phyloP scores from a whole-genome alignment of 768 basidiomycete genomes.

The Mrakia gelida region DNA sequence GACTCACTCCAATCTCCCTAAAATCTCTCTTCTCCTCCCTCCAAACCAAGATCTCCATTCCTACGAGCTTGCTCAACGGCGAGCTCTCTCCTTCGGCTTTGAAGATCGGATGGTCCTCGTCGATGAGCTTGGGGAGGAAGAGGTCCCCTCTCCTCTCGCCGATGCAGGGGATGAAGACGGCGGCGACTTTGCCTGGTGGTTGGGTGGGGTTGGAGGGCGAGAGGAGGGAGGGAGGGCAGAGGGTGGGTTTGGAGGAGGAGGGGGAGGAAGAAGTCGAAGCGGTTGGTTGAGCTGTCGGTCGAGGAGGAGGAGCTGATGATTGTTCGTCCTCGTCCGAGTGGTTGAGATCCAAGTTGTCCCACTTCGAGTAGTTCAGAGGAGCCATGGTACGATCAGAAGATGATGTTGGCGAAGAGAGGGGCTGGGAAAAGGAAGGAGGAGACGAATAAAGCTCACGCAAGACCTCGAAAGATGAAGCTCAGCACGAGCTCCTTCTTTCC shows the following conservation, averaged over 20 bases:
- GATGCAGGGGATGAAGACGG: not conserved
- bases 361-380: conserved; percentile 1
- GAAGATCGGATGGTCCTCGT: not conserved
- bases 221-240: not conserved
- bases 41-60: conserved; percentile 3
- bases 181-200: not conserved
- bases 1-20: conserved; percentile 5
- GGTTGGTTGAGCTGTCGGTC: no score
- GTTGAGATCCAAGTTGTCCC: conserved; percentile 1
- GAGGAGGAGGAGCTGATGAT: no score
- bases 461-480: no score
- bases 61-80: not conserved
- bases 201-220: not conserved
- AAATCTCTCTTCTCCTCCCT: not conserved
- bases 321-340: not conserved
- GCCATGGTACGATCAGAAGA: not conserved
- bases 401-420: no score
- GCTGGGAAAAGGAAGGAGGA: no score
- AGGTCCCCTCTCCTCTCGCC: not conserved
- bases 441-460: no score
- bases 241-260: not conserved
- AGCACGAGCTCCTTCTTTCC: not conserved
- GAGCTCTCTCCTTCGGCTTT: not conserved
- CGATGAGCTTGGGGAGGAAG: not conserved
- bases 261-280: not conserved